Conservation (phyloP, 2,329 filamentous ascomycete genomes). For the Apiospora pterosperma region DNA sequence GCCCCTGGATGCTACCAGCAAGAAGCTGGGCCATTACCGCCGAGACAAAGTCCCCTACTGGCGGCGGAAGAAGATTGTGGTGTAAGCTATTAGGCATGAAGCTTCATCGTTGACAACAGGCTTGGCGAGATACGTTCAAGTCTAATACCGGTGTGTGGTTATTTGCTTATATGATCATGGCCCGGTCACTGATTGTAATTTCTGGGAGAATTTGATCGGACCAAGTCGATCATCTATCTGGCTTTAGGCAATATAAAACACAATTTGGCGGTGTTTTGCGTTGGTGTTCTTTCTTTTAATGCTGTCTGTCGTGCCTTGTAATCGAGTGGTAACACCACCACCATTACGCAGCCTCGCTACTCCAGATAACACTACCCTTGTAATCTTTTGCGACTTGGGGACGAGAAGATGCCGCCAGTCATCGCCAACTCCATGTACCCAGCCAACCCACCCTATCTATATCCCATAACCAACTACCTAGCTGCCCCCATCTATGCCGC, state of each 20-base stretch:
- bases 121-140: not conserved
- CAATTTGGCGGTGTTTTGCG: not conserved
- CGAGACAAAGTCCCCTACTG: not conserved
- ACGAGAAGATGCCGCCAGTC: not conserved
- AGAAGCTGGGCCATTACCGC: not conserved
- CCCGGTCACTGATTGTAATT: not conserved
- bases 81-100: not conserved
- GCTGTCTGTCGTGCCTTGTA: not conserved
- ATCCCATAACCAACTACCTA: not conserved
- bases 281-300: not conserved
- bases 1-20: conserved; percentile 26
- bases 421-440: no score
- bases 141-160: not conserved
- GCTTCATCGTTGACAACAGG: not conserved
- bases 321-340: no score
- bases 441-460: not conserved
- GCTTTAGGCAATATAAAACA: not conserved
- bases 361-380: not conserved
- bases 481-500: no score
- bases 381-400: not conserved
- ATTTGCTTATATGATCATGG: not conserved
- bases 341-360: not conserved
- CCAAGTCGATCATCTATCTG: not conserved
- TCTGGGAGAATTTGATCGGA: not conserved
- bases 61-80: conserved; percentile 5